These are phyloP conservation scores for Penicillium egyptiacum DNA, from an alignment of 495 filamentous ascomycete species.

Conservation along the genomic window DNA sequence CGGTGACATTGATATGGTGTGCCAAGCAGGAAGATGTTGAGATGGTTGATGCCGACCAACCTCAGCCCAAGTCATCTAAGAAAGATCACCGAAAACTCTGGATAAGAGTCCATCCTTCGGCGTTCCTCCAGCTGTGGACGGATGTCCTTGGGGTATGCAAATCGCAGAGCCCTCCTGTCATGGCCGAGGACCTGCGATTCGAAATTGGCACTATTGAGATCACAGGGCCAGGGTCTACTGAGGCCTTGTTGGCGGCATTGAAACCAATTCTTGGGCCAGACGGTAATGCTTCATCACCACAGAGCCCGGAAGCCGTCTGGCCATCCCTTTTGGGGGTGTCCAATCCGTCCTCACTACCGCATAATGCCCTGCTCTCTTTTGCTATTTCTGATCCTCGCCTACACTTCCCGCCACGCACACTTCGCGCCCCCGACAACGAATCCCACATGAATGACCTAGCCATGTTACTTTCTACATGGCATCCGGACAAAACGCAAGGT, in stretches of 20 bases:
- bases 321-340: conserved; percentile 64
- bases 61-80: conserved; percentile 28
- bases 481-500: conserved; percentile 57
- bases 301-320: conserved; percentile 59
- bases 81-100: conserved; percentile 60
- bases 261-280: conserved; percentile 48
- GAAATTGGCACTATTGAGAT: conserved; percentile 94
- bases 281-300: conserved; percentile 23
- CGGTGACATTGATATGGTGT: conserved; percentile 73
- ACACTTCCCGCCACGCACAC: conserved; percentile 58
- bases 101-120: conserved; percentile 82
- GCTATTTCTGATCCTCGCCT: conserved; percentile 77
- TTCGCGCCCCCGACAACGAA: conserved; percentile 36
- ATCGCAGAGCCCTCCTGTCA: conserved; percentile 67
- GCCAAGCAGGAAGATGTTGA: conserved; percentile 37
- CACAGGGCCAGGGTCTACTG: conserved; percentile 78
- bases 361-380: conserved; percentile 71
- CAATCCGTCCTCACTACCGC: conserved; percentile 74
- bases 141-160: conserved; percentile 69
- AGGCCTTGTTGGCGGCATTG: conserved; percentile 72
- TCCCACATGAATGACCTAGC: conserved; percentile 51
- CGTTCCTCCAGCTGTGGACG: conserved; percentile 81
- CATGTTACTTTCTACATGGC: conserved; percentile 65
- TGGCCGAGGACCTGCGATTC: conserved; percentile 86
- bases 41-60: conserved; percentile 32